Evolutionary conservation across 495 filamentous ascomycete species (phyloP), one percentile per base, ranked within the genome.

Genomic region (Aspergillus incahuasiensis): DNA sequence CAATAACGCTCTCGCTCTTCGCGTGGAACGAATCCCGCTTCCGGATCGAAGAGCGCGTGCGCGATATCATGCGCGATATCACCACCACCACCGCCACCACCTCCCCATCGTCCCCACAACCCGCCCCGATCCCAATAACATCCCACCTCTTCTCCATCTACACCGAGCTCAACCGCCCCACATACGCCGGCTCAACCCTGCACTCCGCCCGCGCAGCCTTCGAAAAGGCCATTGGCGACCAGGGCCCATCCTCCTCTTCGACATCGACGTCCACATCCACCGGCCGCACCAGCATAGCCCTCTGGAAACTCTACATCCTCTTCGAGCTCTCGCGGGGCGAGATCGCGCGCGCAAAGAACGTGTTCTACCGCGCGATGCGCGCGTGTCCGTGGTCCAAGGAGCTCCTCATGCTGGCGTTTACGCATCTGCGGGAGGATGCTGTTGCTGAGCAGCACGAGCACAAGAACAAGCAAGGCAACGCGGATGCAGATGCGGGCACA

Each of bases 371-470:
- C n/a, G 74, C 67, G 0, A 64, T 81, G 45, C 74, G 76, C 39
- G 76, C 79, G 3, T 91, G 88, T 68, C 88, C 88, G 1, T 89
- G 89, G 88, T 83, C 82, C 1, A 94, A 91, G 68, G 82, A 84
- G 54, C 67, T 88, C 9, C 78, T 82, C 52, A 74, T 88, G 73
- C 61, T 86, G 22, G 86, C 75, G 0, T 89, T 89, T 61, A 71
- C 69, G 24, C 78, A 76, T 60, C 68, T 84, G 21, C 67, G 63
- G 55, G 65, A 58, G 43, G 64, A 68, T 28, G 11, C 64, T 18
- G 30, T 62, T 6, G 25, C 24, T 2, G 48, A 46, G 11, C 25
- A 22, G 22, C 18, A 40, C 15, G 18, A 34, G 13, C 16, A 18
- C 32, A 41, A 52, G 38, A 9, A 11, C 32, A n/a, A n/a, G n/a